Evolutionary conservation across 345 rosid genomes (phyloP), one percentile per base, ranked within the genome.

Genomic region (Eucalyptus sp.): DNA sequence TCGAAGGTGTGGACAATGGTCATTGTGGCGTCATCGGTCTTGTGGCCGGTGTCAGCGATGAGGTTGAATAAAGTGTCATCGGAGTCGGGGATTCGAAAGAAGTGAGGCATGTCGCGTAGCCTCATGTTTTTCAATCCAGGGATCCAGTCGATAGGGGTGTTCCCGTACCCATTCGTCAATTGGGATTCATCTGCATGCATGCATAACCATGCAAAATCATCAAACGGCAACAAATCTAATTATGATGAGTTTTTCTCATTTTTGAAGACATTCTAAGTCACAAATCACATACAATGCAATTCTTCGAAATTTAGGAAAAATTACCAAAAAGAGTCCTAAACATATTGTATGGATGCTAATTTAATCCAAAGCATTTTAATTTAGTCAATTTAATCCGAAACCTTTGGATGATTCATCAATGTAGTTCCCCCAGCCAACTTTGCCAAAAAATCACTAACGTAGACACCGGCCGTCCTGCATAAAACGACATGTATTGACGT

Each of bases 111-210:
- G 46, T 87, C 85, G 12, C 62, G 22, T 7, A 27, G 12, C 48
- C 88, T 68, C 88, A 87, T 87, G 46, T 64, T 87, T 17, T 50
- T 87, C 88, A 87, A 20, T 7, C 88, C 88, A 13, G 85, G 60
- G 54, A 87, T 44, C 56, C 44, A 87, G 3, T 68, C 62, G 13
- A 87, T 49, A 18, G 83, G 83, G 48, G 48, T 18, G 27, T 76
- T 37, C 14, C 83, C 83, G 7, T 76, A 20, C 25, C 13, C 48
- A 4, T 76, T 37, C 27, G 13, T 37, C 46, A 76, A 37, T 37
- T 76, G 83, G 14, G 46, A 76, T 76, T 76, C 46, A 41, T 37
- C 83, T 76, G 15, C 41, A 14, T n/a, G 37, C 41, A 7, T 64
- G 37, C 37, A 64, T n/a, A 64, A 14, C 20, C 18, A n/a, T 4